A percentile compares a stretch with the other conserved stretches of the same genome.
These are phyloP conservation scores for Uncinocarpus reesii DNA, from an alignment of 2,329 filamentous ascomycete species.

Conservation along the genomic window DNA sequence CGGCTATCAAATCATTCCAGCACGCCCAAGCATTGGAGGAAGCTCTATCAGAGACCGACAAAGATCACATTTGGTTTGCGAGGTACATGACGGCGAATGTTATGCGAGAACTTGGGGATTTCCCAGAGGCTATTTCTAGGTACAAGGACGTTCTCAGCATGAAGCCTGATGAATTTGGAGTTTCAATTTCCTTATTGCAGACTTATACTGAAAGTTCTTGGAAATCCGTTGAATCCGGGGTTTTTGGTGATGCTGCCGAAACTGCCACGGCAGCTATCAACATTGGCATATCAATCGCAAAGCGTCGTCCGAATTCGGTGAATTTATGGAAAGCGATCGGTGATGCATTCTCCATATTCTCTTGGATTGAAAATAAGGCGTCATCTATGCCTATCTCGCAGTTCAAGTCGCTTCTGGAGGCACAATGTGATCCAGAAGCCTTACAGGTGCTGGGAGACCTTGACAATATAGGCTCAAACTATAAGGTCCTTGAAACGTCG, in stretches of 20 bases:
- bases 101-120: conserved; percentile 82
- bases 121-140: conserved; percentile 65
- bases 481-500: conserved; percentile 29
- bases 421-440: conserved; percentile 40
- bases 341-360: conserved; percentile 78
- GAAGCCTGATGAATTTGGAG: conserved; percentile 68
- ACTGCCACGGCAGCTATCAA: conserved; percentile 59
- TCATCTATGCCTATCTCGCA: conserved; percentile 50
- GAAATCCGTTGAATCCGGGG: conserved; percentile 65
- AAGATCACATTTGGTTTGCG: conserved; percentile 79
- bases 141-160: conserved; percentile 63
- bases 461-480: conserved; percentile 50
- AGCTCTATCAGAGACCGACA: conserved; percentile 43
- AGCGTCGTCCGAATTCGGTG: conserved; percentile 59
- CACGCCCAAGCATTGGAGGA: conserved; percentile 70
- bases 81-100: conserved; percentile 96
- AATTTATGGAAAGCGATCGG: conserved; percentile 92
- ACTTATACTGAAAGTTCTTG: conserved; percentile 74
- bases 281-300: conserved; percentile 53
- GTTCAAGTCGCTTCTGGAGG: conserved; percentile 50
- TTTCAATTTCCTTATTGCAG: conserved; percentile 77
- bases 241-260: conserved; percentile 72
- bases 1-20: conserved; percentile 82
- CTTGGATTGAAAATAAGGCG: conserved; percentile 60
- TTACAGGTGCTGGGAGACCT: conserved; percentile 57